Percentiles rank a stretch among this genome's conserved stretches.
Evolutionary conservation across 306 rosid genomes (phyloP).

Genomic region (Quercus berberidifolia): DNA sequence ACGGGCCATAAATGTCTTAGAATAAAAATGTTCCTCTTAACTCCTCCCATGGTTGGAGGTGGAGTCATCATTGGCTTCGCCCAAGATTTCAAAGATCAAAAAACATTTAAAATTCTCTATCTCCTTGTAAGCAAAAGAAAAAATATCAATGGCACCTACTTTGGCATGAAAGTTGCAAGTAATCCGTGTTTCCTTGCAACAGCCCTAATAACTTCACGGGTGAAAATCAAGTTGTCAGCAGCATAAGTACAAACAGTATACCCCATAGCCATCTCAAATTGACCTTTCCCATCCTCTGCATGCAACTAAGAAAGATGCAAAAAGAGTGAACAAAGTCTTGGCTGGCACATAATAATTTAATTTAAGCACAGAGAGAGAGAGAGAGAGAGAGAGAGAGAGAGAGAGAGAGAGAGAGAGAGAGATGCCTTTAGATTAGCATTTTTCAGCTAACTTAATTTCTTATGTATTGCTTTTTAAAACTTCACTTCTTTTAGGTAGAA

Average conservation of each 20-base stretch:
- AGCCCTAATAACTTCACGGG: slow-evolving; percentile 75
- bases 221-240: slow-evolving; percentile 65
- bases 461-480: no score
- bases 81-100: neutral
- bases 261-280: slow-evolving; percentile 67
- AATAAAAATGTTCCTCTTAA: neutral
- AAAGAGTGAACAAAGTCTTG: slow-evolving; percentile 5
- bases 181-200: slow-evolving; percentile 76
- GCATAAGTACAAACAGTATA: slow-evolving; percentile 54
- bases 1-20: neutral
- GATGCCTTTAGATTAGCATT: no score
- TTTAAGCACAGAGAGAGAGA: neutral
- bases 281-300: slow-evolving; percentile 88
- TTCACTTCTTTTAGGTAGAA: neutral
- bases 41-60: neutral
- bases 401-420: neutral
- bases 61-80: neutral
- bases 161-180: slow-evolving; percentile 84
- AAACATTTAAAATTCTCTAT: neutral
- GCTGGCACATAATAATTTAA: neutral
- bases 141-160: slow-evolving; percentile 43
- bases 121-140: neutral
- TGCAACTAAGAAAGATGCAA: slow-evolving; percentile 47
- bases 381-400: neutral
- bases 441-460: no score